Conservation (phyloP, 2,329 filamentous ascomycete genomes). For the Diaporthe velutina region DNA sequence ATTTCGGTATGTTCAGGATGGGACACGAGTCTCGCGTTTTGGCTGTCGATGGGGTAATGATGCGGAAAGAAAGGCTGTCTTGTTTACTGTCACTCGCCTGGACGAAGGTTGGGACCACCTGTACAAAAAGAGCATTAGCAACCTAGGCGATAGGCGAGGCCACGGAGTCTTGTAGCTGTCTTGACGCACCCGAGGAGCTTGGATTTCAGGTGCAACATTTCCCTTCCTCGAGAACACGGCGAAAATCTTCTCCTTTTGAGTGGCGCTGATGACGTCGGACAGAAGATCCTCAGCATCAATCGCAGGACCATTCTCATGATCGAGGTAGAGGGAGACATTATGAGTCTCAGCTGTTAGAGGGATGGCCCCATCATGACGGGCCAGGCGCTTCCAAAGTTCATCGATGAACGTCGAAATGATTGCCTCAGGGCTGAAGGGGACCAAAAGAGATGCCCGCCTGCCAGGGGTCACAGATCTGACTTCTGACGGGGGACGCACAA, state of each 20-base stretch:
- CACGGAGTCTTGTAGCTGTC: no score
- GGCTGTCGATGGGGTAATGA: not conserved
- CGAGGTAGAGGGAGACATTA: conserved; percentile 5
- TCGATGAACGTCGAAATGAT: not conserved
- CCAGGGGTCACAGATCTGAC: not conserved
- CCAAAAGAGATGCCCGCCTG: not conserved
- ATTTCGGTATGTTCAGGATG: not conserved
- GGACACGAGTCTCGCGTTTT: not conserved
- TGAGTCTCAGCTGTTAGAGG: conserved; percentile 10
- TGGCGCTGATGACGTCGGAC: not conserved
- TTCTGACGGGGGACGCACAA: conserved; percentile 16
- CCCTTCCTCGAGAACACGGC: not conserved
- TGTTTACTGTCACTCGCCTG: not conserved
- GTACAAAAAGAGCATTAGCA: not conserved
- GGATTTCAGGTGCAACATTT: not conserved
- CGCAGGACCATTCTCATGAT: not conserved
- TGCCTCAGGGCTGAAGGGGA: conserved; percentile 18
- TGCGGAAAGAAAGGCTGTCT: not conserved
- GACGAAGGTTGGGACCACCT: not conserved
- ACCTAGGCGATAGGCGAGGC: not conserved
- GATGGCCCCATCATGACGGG: not conserved
- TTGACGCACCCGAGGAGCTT: not conserved
- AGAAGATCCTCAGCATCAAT: conserved; percentile 7
- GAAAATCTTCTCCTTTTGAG: not conserved
- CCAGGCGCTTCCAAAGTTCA: conserved; percentile 22